These are phyloP conservation scores for Amphicarpaea edgeworthii DNA, from an alignment of 306 rosid species.

Conservation along the genomic window DNA sequence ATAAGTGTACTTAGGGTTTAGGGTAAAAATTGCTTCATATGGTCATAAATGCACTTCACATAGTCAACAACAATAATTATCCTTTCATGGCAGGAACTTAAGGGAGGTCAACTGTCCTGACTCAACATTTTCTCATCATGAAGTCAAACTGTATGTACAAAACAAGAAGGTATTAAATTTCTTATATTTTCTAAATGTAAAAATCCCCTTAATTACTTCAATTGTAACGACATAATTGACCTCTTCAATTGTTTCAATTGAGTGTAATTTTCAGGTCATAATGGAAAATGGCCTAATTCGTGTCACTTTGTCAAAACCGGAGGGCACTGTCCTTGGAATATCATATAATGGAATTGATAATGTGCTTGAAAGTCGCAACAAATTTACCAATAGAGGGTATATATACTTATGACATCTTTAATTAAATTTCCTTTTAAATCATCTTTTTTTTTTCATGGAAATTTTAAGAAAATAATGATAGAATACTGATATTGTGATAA, in stretches of 20 bases:
- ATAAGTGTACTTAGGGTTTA: no score
- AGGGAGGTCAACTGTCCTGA: background rate
- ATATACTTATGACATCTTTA: background rate
- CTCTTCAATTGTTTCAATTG: background rate
- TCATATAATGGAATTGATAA: conserved; percentile 62
- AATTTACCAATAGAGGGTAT: conserved; percentile 66
- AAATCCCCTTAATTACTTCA: background rate
- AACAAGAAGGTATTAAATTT: conserved; percentile 1
- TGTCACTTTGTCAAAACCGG: conserved; percentile 57
- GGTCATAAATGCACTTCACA: no score
- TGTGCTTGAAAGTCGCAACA: conserved; percentile 53
- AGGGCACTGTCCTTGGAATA: conserved; percentile 59
- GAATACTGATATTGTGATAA: no score
- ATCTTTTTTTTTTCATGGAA: no score
- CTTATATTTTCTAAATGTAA: background rate
- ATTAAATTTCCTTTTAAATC: background rate
- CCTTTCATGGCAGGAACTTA: conserved; percentile 12
- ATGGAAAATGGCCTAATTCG: conserved; percentile 64
- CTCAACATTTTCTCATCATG: background rate
- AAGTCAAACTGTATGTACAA: conserved; percentile 9
- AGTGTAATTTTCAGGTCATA: conserved; percentile 48
- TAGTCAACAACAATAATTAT: no score
- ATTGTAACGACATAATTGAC: background rate
- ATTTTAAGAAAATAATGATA: no score
- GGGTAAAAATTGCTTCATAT: no score